Evolutionary conservation across 495 filamentous ascomycete species (phyloP), one percentile per base, ranked within the genome.

Genomic region (Podospora tetraspora): DNA sequence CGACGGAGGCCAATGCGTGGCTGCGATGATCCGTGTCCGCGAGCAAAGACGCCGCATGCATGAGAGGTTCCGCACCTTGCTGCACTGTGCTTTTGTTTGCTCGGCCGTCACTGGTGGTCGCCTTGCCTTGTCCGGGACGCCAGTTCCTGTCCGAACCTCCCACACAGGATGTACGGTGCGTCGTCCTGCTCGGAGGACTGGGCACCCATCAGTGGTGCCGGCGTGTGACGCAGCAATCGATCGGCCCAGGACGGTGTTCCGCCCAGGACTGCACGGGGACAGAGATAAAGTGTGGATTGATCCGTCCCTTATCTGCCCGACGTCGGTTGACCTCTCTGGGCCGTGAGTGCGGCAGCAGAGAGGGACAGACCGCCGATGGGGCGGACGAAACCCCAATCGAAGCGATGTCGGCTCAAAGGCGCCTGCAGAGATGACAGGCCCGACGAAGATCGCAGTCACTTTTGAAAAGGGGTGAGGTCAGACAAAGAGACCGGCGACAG

Each of bases 341-440:
- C 9, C 11, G 30, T 10, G 43, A 52, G 43, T 12, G 58, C 34
- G 30, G 23, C 24, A 65, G 63, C n/a, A 23, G 52, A 16, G 32
- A 32, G 29, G 3, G 9, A 12, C 30, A 10, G 32, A 34, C 32
- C 10, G 4, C 32, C 32, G 32, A 34, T 30, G 9, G 8, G 29
- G 29, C 9, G 29, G 29, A 10, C 57, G 24, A 21, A 37, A 57
- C 62, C 25, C 59, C 52, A 59, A 13, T 37, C 2, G 12, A 37
- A 67, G 72, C 72, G 72, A 71, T 71, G 72, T 73, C 72, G 72
- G 72, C 71, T 71, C 61, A 63, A 61, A 60, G 63, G 16, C 34
- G 57, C 30, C n/a, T 8, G 57, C 7, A 23, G 12, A 22, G 12
- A 57, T 30, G 4, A 24, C 8, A 57, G 59, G 19, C 16, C 22